These are phyloP conservation scores for Nigrospora osmanthi DNA, from an alignment of 2,329 filamentous ascomycete species.

Conservation along the genomic window DNA sequence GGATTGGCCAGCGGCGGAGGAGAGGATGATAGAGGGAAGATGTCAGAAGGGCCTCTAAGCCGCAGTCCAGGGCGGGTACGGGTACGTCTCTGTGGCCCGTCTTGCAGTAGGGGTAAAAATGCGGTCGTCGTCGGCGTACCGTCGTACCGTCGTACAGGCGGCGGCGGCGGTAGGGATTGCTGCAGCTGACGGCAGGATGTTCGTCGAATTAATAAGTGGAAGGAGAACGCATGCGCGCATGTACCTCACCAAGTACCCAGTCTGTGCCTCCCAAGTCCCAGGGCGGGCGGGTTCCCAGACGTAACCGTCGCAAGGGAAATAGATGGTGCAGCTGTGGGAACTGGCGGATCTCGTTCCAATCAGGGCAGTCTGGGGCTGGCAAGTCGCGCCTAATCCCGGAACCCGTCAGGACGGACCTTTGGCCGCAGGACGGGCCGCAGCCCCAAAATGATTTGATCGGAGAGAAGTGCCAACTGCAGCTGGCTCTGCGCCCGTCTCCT, in stretches of 20 bases:
- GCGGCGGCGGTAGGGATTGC: background rate
- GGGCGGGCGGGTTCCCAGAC: too few relatives aligned
- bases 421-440: slow-evolving; percentile 25
- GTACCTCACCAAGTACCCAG: too few relatives aligned
- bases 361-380: slow-evolving; percentile 14
- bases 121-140: too few relatives aligned
- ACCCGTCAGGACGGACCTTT: slow-evolving; percentile 20
- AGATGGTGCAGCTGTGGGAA: slow-evolving; percentile 8
- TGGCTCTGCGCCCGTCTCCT: too few relatives aligned
- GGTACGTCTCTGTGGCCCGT: too few relatives aligned
- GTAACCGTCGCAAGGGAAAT: slow-evolving; percentile 3
- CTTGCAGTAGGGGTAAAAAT: too few relatives aligned
- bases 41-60: background rate
- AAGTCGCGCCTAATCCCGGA: slow-evolving; percentile 17
- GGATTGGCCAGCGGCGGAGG: slow-evolving; percentile 1
- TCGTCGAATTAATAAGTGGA: background rate
- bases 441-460: slow-evolving; percentile 18
- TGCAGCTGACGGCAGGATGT: background rate
- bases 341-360: slow-evolving; percentile 18
- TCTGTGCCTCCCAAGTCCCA: too few relatives aligned
- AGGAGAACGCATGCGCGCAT: too few relatives aligned
- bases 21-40: slow-evolving; percentile 1
- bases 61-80: background rate
- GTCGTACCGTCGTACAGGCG: slow-evolving; percentile 1
- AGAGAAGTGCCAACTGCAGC: background rate